phyloP scores from a whole-genome alignment of 768 basidiomycete species.

The Piloderma croceum region DNA sequence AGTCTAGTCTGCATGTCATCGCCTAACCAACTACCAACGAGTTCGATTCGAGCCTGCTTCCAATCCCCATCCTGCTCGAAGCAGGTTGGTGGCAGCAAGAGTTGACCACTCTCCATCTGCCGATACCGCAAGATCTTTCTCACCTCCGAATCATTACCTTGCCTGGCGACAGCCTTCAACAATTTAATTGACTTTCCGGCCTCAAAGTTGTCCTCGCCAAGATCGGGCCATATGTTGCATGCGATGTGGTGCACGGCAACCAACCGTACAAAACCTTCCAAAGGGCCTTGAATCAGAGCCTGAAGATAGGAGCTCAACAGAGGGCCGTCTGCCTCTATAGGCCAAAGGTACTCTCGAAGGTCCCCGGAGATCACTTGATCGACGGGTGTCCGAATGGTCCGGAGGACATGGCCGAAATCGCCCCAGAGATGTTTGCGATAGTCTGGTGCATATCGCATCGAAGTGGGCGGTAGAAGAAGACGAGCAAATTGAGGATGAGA shows the following conservation, averaged over 20 bases:
- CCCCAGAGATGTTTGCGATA: constrained; percentile 82
- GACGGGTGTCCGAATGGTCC: constrained; percentile 48
- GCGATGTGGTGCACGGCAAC: constrained; percentile 80
- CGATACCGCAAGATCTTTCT: constrained; percentile 54
- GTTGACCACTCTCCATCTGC: constrained; percentile 34
- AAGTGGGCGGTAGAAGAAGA: constrained; percentile 69
- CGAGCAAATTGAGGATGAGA: constrained; percentile 69
- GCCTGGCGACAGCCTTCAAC: constrained; percentile 45
- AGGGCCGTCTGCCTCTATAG: constrained; percentile 57
- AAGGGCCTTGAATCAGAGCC: constrained; percentile 36
- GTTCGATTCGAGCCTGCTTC: not conserved
- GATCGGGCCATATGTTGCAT: constrained; percentile 66
- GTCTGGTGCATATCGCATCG: constrained; percentile 74
- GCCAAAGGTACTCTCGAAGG: constrained; percentile 62
- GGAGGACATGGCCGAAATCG: constrained; percentile 65
- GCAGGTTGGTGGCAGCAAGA: constrained; percentile 47
- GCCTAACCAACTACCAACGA: constrained; percentile 2
- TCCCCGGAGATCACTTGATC: constrained; percentile 49
- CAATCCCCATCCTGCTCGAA: constrained; percentile 30
- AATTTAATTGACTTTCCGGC: constrained; percentile 41
- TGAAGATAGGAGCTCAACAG: constrained; percentile 61
- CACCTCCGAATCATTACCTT: constrained; percentile 43
- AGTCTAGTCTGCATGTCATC: constrained; percentile 1
- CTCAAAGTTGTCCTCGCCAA: constrained; percentile 18
- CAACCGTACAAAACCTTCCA: constrained; percentile 50